Base-by-base conservation (phyloP, 106 monocot genomes). In the Narthecium ossifragum region DNA sequence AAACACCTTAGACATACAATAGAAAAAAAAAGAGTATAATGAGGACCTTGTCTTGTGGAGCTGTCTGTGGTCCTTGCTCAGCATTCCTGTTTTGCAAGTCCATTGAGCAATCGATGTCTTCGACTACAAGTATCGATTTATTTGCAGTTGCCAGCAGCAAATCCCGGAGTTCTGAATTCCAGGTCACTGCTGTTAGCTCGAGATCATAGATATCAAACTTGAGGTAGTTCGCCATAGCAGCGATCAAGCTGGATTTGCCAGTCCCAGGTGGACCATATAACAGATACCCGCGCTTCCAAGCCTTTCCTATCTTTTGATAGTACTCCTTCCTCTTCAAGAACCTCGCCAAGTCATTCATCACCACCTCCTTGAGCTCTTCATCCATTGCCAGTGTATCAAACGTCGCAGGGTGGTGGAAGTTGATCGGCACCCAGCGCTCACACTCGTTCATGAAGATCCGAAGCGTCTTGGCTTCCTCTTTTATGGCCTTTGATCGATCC, bases 331-430 rank as follows among this genome's bases (percentile, higher is more conserved):
- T 59, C 50, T 29, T 22, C 0, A 73, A 64, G 46, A 81, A 81
- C 22, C 54, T 63, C 3, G 57, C 34, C 32, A 82, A 48, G 26
- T 82, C 81, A 4, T 55, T 53, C 46, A 73, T 45, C 22, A 82
- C 31, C 8, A 22, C 38, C 7, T 41, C 33, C 60, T 76, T 82
- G 40, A 72, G 54, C 31, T 72, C 51, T 0, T 53, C 6, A 2
- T 82, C 81, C 60, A 82, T 53, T 1, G 76, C 76, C 24, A 82
- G 20, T 8, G 81, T 73, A 15, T 82, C 65, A 47, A 82, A 73
- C 8, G 81, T 82, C 0, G 72, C 54, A 0, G 81, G 81, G 25
- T 82, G 81, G 28, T 64, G 64, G 15, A 82, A 46, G 26, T 56
- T 43, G 0, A 66, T 47, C 6, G 65, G 18, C 8, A 6, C 24